A percentile compares a stretch with the other conserved stretches of the same genome.
phyloP scores from a whole-genome alignment of 345 rosid species.

The Eutrema japonicum region DNA sequence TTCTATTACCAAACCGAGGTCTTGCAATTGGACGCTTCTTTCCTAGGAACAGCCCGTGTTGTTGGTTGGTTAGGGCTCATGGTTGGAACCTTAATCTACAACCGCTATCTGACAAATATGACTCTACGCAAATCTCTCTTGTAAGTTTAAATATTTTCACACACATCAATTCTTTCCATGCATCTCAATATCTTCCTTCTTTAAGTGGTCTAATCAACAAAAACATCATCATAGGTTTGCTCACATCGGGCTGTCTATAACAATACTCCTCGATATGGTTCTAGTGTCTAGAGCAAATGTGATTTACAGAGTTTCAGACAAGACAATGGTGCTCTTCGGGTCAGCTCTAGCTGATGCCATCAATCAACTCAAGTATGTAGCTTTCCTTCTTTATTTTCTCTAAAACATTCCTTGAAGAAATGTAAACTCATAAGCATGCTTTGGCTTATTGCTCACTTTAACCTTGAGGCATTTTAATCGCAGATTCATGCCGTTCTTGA shows the following conservation, averaged over 20 bases:
- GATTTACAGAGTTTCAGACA: constrained; percentile 74
- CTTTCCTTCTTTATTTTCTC: constrained; percentile 1
- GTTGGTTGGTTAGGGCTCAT: constrained; percentile 95
- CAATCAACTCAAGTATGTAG: constrained; percentile 87
- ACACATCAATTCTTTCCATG: background rate
- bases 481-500: constrained; percentile 98
- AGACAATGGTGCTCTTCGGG: constrained; percentile 83
- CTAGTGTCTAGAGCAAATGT: constrained; percentile 67
- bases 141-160: constrained; percentile 49
- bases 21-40: constrained; percentile 83
- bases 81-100: constrained; percentile 82
- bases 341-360: constrained; percentile 90
- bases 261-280: constrained; percentile 70
- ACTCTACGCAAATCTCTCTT: constrained; percentile 76
- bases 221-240: constrained; percentile 67
- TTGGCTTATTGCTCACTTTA: background rate
- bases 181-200: constrained; percentile 5
- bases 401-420: background rate
- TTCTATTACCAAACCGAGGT: constrained; percentile 95
- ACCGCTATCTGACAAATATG: constrained; percentile 71
- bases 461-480: background rate
- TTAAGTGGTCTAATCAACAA: constrained; percentile 24
- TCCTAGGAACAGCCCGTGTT: constrained; percentile 86
- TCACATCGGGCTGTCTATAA: constrained; percentile 67
- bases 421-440: constrained; percentile 7